Base-by-base conservation (phyloP, 495 filamentous ascomycete species). In the Immersiella caudata region DNA sequence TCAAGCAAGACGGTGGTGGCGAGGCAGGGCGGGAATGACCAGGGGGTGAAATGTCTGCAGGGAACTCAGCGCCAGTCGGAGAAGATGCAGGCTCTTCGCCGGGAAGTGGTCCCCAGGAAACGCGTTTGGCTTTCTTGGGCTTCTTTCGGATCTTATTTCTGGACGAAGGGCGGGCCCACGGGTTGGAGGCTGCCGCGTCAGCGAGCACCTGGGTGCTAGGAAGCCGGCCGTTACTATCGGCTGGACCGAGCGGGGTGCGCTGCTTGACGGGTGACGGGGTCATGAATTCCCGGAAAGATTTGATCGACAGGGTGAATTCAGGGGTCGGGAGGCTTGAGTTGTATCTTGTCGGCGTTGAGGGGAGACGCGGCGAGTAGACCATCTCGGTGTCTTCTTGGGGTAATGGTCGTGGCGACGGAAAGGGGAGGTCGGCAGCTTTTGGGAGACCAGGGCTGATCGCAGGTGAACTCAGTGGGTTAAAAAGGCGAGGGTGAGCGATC, bases 271-370 rank as follows among this genome's bases (percentile, higher is more conserved):
- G 62, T 0, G 75, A 76, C 0, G 76, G 73, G 0, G 72, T 77
- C 71, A 73, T 73, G 54, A 74, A 75, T 0, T 72, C 58, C 7
- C 61, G 69, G 67, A 76, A 76, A 29, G 76, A 77, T 57, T 73
- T 75, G 55, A 72, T 70, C 0, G 74, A 75, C 12, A 74, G 29
- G 1, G 70, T 71, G 24, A 73, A 73, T n/a, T 76, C 73, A 2
- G 75, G 76, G 0, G 71, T 78, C 0, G 73, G 75, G 8, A 77
- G 68, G 65, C 74, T 67, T 0, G 74, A 73, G 11, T 49, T 58
- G 8, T 67, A 66, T 0, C 68, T 64, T 7, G 71, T 68, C 0
- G 76, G 76, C 0, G 76, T 78, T 6, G 75, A 74, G 49, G 1
- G 73, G 73, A 0, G 36, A 67, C 51, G 18, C 8, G 65, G 65